Base-by-base conservation (phyloP, 306 rosid species). In the Dalbergia oliveri region DNA sequence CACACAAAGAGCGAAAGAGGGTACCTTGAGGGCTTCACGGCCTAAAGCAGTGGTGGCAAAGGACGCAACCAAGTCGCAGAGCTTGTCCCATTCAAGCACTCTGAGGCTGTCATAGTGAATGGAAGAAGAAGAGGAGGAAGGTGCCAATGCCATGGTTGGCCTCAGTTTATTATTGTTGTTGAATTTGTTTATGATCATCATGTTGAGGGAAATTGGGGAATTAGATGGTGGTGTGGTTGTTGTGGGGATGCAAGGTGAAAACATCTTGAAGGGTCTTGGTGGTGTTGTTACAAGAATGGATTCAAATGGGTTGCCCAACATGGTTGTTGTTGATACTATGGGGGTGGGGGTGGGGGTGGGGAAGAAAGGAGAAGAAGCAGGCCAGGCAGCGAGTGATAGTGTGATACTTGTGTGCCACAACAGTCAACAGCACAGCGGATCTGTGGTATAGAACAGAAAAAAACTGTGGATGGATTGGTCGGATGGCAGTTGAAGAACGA, bases 31-130 rank as follows among this genome's bases (percentile, higher is more conserved):
- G 64, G 98, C 94, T 59, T 87, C 86, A 60, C 91, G 92, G 44
- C 98, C 98, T 39, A 90, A 77, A 33, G 98, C 86, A 83, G 98
- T 95, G 72, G 91, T 80, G 26, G 99, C 93, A 57, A 95, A 93
- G 83, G 92, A 84, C 77, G 96, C 86, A 26, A 95, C 99, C 76
- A 87, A 87, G n/a, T 95, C 89, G 53, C 94, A 93, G 49, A 93
- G 93, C 82, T 91, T 90, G 83, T 91, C 97, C 98, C 98, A 95
- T 82, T 93, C 93, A 67, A 95, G 87, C 5, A 93, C 93, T 83
- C 98, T 83, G 82, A 91, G 94, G 33, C 91, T 91, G 66, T 93
- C 92, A 18, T 76, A 51, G 76, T 87, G 92, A 60, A 90, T 87
- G 5, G 96, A 88, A 47, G 90, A 80, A 80, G 73, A 23, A 26